A percentile compares a stretch with the other conserved stretches of the same genome.
phyloP scores from a whole-genome alignment of 805 yeast species.

The Candida lessepsii region DNA sequence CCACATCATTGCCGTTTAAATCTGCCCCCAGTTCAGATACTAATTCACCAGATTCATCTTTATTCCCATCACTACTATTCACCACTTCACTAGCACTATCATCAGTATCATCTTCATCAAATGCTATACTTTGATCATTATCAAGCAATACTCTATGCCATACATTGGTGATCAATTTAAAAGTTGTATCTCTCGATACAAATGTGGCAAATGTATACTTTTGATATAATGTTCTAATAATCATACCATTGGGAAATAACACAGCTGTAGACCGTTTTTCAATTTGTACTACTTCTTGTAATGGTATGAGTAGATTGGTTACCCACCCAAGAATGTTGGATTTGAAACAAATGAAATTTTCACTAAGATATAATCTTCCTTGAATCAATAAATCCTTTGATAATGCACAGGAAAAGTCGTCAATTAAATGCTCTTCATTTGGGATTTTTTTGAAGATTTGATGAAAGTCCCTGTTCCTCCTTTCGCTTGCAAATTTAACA shows the following conservation, averaged over 20 bases:
- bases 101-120: conserved; percentile 24
- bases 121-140: conserved; percentile 14
- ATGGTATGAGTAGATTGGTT: conserved; percentile 55
- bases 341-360: conserved; percentile 57
- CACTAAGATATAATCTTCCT: conserved; percentile 61
- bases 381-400: conserved; percentile 66
- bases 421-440: conserved; percentile 50
- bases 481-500: conserved; percentile 42
- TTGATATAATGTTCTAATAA: conserved; percentile 60
- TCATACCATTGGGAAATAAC: conserved; percentile 67
- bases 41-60: conserved; percentile 8
- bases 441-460: conserved; percentile 54
- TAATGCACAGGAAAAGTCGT: conserved; percentile 64
- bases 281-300: conserved; percentile 60
- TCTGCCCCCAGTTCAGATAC: conserved; percentile 8
- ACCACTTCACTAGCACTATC: conserved; percentile 11
- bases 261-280: conserved; percentile 67
- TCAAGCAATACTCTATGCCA: conserved; percentile 51
- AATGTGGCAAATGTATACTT: conserved; percentile 66
- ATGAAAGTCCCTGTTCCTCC: conserved; percentile 61
- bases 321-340: conserved; percentile 69
- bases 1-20: conserved; percentile 8
- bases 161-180: conserved; percentile 51
- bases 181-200: conserved; percentile 56
- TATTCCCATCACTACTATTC: conserved; percentile 23